phyloP scores from a whole-genome alignment of 768 basidiomycete species.

The Agaricus blazei region DNA sequence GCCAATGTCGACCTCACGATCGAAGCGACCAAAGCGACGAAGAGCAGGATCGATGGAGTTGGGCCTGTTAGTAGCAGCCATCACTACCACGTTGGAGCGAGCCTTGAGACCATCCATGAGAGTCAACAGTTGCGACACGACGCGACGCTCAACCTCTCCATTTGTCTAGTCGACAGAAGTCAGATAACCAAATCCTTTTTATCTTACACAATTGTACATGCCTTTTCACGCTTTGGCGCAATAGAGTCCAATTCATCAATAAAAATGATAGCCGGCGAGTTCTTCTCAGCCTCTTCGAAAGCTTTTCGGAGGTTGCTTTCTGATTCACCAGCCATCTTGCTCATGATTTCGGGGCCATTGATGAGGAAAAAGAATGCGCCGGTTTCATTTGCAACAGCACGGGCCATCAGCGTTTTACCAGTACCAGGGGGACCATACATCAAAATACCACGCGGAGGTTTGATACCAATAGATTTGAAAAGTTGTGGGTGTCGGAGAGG shows the following conservation, averaged over 20 bases:
- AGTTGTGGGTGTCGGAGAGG: slow-evolving; percentile 98
- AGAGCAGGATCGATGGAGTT: slow-evolving; percentile 99
- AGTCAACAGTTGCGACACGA: slow-evolving; percentile 96
- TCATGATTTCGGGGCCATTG: slow-evolving; percentile 99
- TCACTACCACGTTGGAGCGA: slow-evolving; percentile 98
- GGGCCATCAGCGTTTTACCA: slow-evolving; percentile 99
- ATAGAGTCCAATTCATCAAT: slow-evolving; percentile 99
- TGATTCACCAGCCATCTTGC: slow-evolving; percentile 99
- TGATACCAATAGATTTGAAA: slow-evolving; percentile 99
- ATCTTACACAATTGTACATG: slow-evolving; percentile 22
- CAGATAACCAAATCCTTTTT: background rate
- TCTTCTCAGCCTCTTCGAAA: slow-evolving; percentile 99
- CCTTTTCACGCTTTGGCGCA: slow-evolving; percentile 99
- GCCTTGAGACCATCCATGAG: slow-evolving; percentile 99
- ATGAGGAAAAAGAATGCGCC: slow-evolving; percentile 99
- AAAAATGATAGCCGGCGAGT: slow-evolving; percentile 99
- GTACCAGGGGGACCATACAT: slow-evolving; percentile 99
- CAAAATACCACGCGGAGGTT: slow-evolving; percentile 97
- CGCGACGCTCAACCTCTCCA: slow-evolving; percentile 98
- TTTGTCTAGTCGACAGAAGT: slow-evolving; percentile 62
- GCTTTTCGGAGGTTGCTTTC: slow-evolving; percentile 98
- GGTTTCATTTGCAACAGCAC: slow-evolving; percentile 98
- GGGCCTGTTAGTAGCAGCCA: slow-evolving; percentile 98
- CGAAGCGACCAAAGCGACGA: slow-evolving; percentile 97
- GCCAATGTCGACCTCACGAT: slow-evolving; percentile 98